Base-by-base conservation (phyloP, 352 stramenopile species). In the Phytopythium ostracodes region DNA sequence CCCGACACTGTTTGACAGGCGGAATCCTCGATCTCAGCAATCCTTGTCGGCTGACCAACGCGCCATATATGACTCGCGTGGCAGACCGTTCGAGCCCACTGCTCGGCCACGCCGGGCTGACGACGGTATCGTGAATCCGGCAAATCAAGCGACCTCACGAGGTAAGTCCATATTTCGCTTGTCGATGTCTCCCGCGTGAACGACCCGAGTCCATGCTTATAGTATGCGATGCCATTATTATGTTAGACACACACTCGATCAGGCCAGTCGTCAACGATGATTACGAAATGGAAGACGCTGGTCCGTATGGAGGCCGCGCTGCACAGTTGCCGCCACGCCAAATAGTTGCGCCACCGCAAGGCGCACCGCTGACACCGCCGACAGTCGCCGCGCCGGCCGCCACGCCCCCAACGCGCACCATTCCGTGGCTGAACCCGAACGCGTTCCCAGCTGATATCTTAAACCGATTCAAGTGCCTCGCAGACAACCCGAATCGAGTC, bases 401-500 rank as follows among this genome's bases (percentile, higher is more conserved):
- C 18, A 66, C 60, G 15, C 73, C 68, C 22, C 40, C 72, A 15
- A 56, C 64, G 10, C 65, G 69, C 47, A 79, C 81, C 22, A 70
- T 88, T 9, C 79, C 79, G 31, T 88, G 79, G 79, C 64, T 77
- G 38, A 88, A 79, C 51, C 64, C 74, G 9, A 64, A 62, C n/a
- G 70, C 76, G 15, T 86, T 87, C 43, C 79, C 79, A 4, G 56
- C 66, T 2, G 72, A 77, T 33, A 77, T 88, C n/a, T 75, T 75
- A 31, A 69, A 82, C 25, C 73, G 79, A 31, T 88, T 88, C 51
- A 72, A 64, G 43, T 88, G 76, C 38, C 67, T 82, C 18, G 66
- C 78, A 0, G 80, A 89, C 42, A 75, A 89, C 46, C 60, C 72
- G 4, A 88, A 89, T 54, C 71, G 76, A 29, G 71, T 88, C 1